Evolutionary conservation across 2,329 filamentous ascomycete species (phyloP).

Genomic region (Ophiostoma ips): DNA sequence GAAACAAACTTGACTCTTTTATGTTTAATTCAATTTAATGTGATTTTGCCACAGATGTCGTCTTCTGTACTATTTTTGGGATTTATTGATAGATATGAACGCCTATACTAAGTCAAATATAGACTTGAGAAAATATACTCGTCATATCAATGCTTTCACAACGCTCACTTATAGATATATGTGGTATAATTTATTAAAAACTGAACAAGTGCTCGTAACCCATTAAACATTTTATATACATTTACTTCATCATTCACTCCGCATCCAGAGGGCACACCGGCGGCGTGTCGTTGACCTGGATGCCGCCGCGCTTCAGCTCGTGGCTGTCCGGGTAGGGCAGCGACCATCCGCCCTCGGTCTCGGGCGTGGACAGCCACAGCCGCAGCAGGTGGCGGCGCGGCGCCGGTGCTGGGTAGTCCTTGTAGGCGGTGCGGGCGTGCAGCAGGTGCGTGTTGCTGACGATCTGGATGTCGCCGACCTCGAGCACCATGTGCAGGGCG

Average conservation of each 20-base stretch:
- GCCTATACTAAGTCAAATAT: too few relatives aligned
- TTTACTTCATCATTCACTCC: conserved; percentile 36
- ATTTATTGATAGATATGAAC: too few relatives aligned
- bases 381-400: conserved; percentile 68
- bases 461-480: conserved; percentile 82
- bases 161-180: too few relatives aligned
- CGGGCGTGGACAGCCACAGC: conserved; percentile 71
- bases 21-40: too few relatives aligned
- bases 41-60: too few relatives aligned
- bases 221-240: not conserved
- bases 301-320: conserved; percentile 78
- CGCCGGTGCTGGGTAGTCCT: conserved; percentile 45
- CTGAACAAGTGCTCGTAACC: not conserved
- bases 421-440: conserved; percentile 72
- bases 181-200: not conserved
- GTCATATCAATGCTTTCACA: too few relatives aligned
- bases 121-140: too few relatives aligned
- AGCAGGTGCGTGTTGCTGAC: conserved; percentile 67
- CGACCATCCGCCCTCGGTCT: conserved; percentile 72
- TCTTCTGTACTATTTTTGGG: too few relatives aligned
- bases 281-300: conserved; percentile 70
- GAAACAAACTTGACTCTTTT: not conserved
- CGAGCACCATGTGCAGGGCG: conserved; percentile 71
- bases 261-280: conserved; percentile 66
- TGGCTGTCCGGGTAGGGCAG: conserved; percentile 68